Conservation (phyloP, 306 rosid genomes). For the Rubus parviflorus region DNA sequence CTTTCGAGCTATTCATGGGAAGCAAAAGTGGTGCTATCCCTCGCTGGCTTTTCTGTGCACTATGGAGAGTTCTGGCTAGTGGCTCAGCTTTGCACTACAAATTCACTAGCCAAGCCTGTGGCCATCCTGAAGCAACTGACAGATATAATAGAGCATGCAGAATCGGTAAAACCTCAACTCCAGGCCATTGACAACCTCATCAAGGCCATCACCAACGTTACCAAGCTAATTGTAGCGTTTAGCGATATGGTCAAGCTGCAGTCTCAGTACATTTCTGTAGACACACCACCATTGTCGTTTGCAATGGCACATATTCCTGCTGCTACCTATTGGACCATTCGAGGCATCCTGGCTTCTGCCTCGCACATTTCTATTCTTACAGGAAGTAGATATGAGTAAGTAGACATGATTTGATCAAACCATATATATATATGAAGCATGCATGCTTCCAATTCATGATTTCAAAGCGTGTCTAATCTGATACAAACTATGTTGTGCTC, state of each 20-base stretch:
- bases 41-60: slow-evolving; percentile 75
- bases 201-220: slow-evolving; percentile 49
- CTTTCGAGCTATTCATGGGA: slow-evolving; percentile 79
- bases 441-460: neutral
- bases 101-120: slow-evolving; percentile 73
- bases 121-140: slow-evolving; percentile 74
- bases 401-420: neutral
- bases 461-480: neutral
- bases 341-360: slow-evolving; percentile 71
- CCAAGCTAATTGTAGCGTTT: slow-evolving; percentile 58
- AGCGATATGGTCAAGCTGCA: slow-evolving; percentile 43
- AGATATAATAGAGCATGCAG: slow-evolving; percentile 50
- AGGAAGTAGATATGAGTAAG: slow-evolving; percentile 75
- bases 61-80: slow-evolving; percentile 89
- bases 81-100: slow-evolving; percentile 47
- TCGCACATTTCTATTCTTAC: slow-evolving; percentile 54
- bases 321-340: slow-evolving; percentile 75
- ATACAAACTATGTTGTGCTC: neutral
- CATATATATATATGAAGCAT: neutral
- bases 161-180: slow-evolving; percentile 52
- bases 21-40: slow-evolving; percentile 71
- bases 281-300: slow-evolving; percentile 58
- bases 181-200: slow-evolving; percentile 61
- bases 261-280: slow-evolving; percentile 63
- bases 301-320: slow-evolving; percentile 68